Evolutionary conservation across 345 rosid species (phyloP).

Genomic region (Eutrema yunnanense): DNA sequence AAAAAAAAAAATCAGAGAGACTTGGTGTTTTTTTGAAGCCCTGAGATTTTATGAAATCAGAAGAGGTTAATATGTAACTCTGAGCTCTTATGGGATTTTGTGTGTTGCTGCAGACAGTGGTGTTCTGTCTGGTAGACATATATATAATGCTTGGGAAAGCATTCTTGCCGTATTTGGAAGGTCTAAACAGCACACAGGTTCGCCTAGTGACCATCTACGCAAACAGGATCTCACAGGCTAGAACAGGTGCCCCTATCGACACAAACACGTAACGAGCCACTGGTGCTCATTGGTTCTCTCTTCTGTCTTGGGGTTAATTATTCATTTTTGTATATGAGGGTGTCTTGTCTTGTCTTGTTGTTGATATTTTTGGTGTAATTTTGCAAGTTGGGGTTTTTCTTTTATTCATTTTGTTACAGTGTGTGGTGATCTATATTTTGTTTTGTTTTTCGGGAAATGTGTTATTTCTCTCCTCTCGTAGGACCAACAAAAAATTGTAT

Average conservation of each 20-base stretch:
- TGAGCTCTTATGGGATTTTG: background rate
- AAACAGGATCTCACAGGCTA: constrained; percentile 92
- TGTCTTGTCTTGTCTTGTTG: background rate
- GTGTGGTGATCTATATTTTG: background rate
- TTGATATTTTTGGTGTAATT: background rate
- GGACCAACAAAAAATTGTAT: background rate
- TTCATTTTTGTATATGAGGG: constrained; percentile 32
- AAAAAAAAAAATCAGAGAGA: background rate
- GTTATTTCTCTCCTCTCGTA: background rate
- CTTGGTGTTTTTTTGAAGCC: background rate
- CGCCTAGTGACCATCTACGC: constrained; percentile 93
- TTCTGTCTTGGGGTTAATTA: constrained; percentile 16
- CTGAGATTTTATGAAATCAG: background rate
- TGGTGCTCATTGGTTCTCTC: background rate
- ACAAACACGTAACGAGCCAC: constrained; percentile 8
- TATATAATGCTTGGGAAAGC: constrained; percentile 97
- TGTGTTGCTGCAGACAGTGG: constrained; percentile 69
- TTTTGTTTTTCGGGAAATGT: background rate
- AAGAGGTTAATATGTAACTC: background rate
- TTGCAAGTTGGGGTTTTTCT: constrained; percentile 11
- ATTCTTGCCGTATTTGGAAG: constrained; percentile 89
- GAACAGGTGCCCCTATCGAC: constrained; percentile 72
- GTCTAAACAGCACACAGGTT: constrained; percentile 85
- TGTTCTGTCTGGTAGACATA: constrained; percentile 96
- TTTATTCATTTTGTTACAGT: background rate